A percentile compares a stretch with the other conserved stretches of the same genome.
phyloP scores from a whole-genome alignment of 129 eudicot species.

The Chrysanthemum seticuspe region DNA sequence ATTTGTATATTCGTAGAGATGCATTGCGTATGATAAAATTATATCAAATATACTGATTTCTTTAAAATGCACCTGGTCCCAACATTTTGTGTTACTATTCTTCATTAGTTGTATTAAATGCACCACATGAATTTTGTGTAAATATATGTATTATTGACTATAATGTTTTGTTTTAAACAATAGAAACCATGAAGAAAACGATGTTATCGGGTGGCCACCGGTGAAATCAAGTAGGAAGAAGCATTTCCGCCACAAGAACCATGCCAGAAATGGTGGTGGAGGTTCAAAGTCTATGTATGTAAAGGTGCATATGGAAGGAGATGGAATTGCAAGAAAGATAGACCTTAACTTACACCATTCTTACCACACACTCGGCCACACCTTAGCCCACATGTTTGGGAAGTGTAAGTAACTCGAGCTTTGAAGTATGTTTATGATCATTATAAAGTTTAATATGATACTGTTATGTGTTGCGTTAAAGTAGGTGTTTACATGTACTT shows the following conservation, averaged over 20 bases:
- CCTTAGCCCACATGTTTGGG: slow-evolving; percentile 59
- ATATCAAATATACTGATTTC: too few species aligned
- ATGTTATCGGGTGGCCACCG: slow-evolving; percentile 75
- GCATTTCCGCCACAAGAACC: slow-evolving; percentile 24
- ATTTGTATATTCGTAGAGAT: too few species aligned
- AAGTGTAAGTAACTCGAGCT: slow-evolving; percentile 39
- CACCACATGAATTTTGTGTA: too few species aligned
- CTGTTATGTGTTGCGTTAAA: too few species aligned
- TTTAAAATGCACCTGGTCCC: too few species aligned
- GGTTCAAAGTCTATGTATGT: slow-evolving; percentile 45
- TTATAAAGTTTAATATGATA: too few species aligned
- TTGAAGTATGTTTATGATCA: too few species aligned
- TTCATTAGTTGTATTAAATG: too few species aligned
- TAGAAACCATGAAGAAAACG: slow-evolving; percentile 24
- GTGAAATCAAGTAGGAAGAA: slow-evolving; percentile 57
- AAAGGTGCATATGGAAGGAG: slow-evolving; percentile 86
- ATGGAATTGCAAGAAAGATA: slow-evolving; percentile 67
- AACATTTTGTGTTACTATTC: too few species aligned
- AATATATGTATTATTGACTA: neutral
- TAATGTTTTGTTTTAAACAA: neutral
- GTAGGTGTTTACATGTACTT: too few species aligned
- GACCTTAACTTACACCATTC: slow-evolving; percentile 46
- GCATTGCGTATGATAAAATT: too few species aligned
- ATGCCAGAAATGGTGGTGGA: neutral
- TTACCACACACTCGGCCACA: slow-evolving; percentile 47